phyloP scores from a whole-genome alignment of 2,329 filamentous ascomycete species.

The Alternaria arbusti region DNA sequence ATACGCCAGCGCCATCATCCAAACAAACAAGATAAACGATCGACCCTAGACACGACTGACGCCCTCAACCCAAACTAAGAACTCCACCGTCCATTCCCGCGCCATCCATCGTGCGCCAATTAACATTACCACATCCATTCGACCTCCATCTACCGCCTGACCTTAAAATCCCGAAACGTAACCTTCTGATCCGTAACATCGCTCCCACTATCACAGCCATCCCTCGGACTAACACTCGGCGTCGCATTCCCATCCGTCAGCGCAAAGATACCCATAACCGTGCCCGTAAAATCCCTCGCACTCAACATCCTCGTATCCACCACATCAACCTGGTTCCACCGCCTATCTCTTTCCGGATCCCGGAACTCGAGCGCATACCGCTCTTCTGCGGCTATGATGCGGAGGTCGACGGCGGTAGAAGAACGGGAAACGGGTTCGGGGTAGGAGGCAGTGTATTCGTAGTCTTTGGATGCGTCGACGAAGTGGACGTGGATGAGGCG shows the following conservation, averaged over 20 bases:
- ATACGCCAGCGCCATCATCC: too few relatives aligned
- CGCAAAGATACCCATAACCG: neutral
- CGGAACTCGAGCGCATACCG: neutral
- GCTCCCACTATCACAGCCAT: neutral
- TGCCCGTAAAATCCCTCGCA: neutral
- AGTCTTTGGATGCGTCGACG: neutral
- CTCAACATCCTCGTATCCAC: neutral
- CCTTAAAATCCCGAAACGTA: neutral
- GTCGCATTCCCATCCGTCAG: neutral
- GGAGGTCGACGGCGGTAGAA: neutral
- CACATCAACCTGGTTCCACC: neutral
- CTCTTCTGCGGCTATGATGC: neutral
- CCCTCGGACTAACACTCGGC: neutral
- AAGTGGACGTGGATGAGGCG: neutral
- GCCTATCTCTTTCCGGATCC: neutral
- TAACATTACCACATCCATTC: neutral
- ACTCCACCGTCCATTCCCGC: neutral
- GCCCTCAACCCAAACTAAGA: too few relatives aligned
- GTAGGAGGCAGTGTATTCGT: neutral
- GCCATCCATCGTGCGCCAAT: rapidly evolving
- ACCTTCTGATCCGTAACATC: neutral
- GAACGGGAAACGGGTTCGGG: neutral
- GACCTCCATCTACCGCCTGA: neutral
- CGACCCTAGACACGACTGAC: too few relatives aligned
- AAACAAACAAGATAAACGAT: too few relatives aligned